Conservation (phyloP, 495 filamentous ascomycete species). For the Margaritispora aquatica region DNA sequence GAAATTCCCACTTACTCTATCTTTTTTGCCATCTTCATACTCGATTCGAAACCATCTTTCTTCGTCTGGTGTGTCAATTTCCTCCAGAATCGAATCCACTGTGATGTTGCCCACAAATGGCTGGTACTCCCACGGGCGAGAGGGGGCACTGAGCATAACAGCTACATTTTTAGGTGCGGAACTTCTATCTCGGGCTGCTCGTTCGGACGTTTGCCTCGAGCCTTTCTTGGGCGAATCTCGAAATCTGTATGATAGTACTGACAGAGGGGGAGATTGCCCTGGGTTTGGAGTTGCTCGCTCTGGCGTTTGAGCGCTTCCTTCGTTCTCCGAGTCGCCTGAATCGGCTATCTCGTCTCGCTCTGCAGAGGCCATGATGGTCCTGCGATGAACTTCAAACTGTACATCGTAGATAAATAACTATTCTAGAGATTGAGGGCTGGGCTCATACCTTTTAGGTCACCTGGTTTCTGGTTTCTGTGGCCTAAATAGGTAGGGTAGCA, state of each 20-base stretch:
- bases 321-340: constrained; percentile 10
- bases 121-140: constrained; percentile 40
- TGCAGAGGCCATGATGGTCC: constrained; percentile 11
- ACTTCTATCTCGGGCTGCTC: background rate
- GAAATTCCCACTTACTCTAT: constrained; percentile 32
- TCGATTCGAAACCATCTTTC: constrained; percentile 35
- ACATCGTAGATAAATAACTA: background rate
- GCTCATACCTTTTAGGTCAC: background rate
- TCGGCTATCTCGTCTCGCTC: constrained; percentile 8
- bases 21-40: constrained; percentile 38
- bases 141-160: constrained; percentile 35
- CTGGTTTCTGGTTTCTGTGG: no score
- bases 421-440: background rate
- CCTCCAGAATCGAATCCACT: constrained; percentile 33
- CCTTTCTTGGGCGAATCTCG: constrained; percentile 9
- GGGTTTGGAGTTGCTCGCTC: background rate
- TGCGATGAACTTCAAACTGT: background rate
- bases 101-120: constrained; percentile 39
- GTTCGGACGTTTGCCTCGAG: background rate
- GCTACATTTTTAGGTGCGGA: constrained; percentile 9
- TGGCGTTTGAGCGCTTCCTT: background rate
- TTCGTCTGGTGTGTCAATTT: constrained; percentile 25
- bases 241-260: constrained; percentile 16
- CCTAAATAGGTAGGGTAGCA: background rate
- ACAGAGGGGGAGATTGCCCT: constrained; percentile 10